Evolutionary conservation across 2,329 filamentous ascomycete genomes (phyloP).

Genomic region (Fusarium begoniae): DNA sequence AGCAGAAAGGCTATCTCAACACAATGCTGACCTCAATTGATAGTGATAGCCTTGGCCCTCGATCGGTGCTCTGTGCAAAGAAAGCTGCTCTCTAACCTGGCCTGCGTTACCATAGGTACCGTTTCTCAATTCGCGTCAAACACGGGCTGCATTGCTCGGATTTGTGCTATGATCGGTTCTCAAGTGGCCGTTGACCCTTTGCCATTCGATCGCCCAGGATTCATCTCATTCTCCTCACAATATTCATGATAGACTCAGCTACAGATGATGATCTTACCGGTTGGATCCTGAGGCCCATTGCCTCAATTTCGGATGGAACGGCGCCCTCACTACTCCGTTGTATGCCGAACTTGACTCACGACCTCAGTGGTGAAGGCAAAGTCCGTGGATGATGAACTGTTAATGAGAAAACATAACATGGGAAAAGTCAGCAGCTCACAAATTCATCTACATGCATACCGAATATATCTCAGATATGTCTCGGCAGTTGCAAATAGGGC

Average conservation of each 20-base stretch:
- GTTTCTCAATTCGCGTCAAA: background rate
- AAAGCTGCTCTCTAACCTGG: background rate
- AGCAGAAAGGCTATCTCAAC: background rate
- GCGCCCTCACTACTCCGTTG: background rate
- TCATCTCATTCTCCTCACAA: background rate
- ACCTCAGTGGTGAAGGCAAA: background rate
- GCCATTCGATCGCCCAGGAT: background rate
- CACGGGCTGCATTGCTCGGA: background rate
- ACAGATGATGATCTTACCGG: background rate
- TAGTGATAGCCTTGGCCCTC: background rate
- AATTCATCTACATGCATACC: background rate
- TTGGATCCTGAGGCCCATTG: background rate
- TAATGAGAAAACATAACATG: background rate
- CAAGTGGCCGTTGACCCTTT: too few species aligned
- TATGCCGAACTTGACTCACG: background rate
- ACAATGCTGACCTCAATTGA: background rate
- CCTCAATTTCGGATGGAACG: too few species aligned
- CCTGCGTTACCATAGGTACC: background rate
- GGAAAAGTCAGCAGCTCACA: background rate
- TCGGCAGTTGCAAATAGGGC: conserved; percentile 6
- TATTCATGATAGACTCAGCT: too few species aligned
- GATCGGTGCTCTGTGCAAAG: background rate
- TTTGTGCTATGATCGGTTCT: too few species aligned
- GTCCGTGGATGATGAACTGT: background rate
- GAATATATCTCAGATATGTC: background rate